A percentile compares a stretch with the other conserved stretches of the same genome.
These are phyloP conservation scores for Gossypium bickii DNA, from an alignment of 345 rosid species.

Conservation along the genomic window DNA sequence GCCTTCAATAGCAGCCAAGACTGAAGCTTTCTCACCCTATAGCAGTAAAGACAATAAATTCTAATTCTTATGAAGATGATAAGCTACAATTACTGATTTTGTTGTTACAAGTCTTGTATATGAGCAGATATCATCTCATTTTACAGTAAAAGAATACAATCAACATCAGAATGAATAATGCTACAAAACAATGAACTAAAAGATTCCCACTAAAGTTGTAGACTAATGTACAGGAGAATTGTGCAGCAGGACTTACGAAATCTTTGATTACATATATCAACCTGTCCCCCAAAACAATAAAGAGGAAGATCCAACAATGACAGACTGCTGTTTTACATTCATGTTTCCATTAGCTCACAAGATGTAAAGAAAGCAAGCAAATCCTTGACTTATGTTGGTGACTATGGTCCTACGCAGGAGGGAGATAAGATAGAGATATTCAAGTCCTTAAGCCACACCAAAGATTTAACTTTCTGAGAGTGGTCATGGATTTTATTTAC, in stretches of 20 bases:
- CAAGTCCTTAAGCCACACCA: neutral
- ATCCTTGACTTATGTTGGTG: neutral
- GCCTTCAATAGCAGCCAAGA: conserved; percentile 29
- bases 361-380: neutral
- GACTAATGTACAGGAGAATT: neutral
- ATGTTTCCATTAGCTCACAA: neutral
- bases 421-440: neutral
- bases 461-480: neutral
- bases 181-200: neutral
- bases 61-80: neutral
- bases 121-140: neutral
- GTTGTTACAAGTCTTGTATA: neutral
- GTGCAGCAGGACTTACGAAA: neutral
- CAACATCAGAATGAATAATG: conserved; percentile 1
- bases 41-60: conserved; percentile 10
- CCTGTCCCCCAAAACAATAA: neutral
- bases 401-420: neutral
- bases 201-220: neutral
- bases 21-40: conserved; percentile 46
- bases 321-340: neutral
- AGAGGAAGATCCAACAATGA: neutral
- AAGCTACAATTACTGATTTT: neutral
- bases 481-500: neutral
- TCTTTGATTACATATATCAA: neutral
- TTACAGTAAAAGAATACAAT: neutral